phyloP scores from a whole-genome alignment of 345 rosid species.

The Citrus maxima region DNA sequence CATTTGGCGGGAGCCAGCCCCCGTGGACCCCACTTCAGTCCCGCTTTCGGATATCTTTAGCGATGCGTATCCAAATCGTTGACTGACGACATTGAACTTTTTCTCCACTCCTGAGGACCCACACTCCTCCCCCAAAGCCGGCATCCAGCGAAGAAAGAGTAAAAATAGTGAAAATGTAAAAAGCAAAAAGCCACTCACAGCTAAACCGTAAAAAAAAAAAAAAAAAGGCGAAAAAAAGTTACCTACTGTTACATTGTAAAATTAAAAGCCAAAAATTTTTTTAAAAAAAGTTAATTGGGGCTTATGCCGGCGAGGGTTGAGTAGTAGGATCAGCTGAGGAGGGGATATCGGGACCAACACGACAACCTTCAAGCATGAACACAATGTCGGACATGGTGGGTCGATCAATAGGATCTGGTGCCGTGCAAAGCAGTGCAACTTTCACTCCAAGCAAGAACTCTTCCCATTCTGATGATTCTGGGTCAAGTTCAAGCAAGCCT shows the following conservation, averaged over 20 bases:
- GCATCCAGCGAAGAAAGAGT: constrained; percentile 7
- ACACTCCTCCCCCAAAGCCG: constrained; percentile 6
- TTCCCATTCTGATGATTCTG: constrained; percentile 98
- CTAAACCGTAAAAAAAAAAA: not conserved
- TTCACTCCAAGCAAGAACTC: constrained; percentile 90
- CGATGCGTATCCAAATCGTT: constrained; percentile 26
- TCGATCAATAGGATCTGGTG: constrained; percentile 80
- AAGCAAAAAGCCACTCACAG: not conserved
- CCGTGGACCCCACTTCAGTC: constrained; percentile 24
- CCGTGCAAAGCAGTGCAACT: constrained; percentile 91
- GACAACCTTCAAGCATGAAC: constrained; percentile 98
- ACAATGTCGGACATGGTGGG: constrained; percentile 87
- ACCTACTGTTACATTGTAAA: constrained; percentile 13
- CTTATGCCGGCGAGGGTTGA: constrained; percentile 73
- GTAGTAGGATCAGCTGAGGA: constrained; percentile 85
- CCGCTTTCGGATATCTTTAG: constrained; percentile 1
- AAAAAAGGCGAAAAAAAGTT: not conserved
- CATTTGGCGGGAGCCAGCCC: constrained; percentile 31
- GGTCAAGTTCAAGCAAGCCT: constrained; percentile 86
- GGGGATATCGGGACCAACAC: constrained; percentile 80
- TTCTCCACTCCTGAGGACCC: not conserved
- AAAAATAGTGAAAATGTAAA: not conserved
- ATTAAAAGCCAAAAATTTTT: not conserved
- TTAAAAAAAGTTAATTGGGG: not conserved
- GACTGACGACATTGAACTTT: constrained; percentile 17